Conservation (phyloP, 2,329 filamentous ascomycete species). For the Aspergillus floridensis region DNA sequence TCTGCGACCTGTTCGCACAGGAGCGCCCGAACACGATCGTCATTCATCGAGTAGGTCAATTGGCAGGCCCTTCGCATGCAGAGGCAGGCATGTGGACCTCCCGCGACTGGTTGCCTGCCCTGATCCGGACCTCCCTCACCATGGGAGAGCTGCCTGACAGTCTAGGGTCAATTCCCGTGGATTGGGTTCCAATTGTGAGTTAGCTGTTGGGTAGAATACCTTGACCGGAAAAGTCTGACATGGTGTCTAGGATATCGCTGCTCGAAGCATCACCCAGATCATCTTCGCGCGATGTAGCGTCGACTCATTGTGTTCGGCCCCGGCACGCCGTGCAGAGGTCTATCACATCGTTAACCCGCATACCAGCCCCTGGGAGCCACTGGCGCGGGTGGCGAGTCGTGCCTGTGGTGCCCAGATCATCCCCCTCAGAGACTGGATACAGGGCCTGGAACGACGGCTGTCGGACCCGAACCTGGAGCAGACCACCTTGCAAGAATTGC, state of each 20-base stretch:
- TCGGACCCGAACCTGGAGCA: neutral
- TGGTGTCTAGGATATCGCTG: neutral
- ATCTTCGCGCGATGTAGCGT: too few species aligned
- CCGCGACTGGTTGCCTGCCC: slow-evolving; percentile 4
- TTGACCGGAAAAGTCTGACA: neutral
- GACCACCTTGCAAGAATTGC: neutral
- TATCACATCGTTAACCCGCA: slow-evolving; percentile 4
- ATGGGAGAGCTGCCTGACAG: neutral
- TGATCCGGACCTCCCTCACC: neutral
- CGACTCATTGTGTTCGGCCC: too few species aligned
- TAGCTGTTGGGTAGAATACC: too few species aligned
- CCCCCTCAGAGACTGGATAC: neutral
- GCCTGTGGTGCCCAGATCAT: neutral
- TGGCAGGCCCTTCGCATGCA: neutral
- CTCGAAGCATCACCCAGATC: neutral
- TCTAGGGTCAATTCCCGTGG: neutral
- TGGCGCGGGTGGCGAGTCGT: neutral
- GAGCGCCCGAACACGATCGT: neutral
- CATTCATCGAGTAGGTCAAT: slow-evolving; percentile 7
- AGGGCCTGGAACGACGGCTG: neutral
- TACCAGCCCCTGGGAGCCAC: neutral
- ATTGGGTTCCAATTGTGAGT: slow-evolving; percentile 9
- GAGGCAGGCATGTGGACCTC: slow-evolving; percentile 1
- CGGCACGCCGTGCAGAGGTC: neutral
- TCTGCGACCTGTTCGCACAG: neutral